Percentiles rank a stretch among this genome's conserved stretches.
Conservation (phyloP, 2,329 filamentous ascomycete genomes). For the Elsinoe fawcettii region DNA sequence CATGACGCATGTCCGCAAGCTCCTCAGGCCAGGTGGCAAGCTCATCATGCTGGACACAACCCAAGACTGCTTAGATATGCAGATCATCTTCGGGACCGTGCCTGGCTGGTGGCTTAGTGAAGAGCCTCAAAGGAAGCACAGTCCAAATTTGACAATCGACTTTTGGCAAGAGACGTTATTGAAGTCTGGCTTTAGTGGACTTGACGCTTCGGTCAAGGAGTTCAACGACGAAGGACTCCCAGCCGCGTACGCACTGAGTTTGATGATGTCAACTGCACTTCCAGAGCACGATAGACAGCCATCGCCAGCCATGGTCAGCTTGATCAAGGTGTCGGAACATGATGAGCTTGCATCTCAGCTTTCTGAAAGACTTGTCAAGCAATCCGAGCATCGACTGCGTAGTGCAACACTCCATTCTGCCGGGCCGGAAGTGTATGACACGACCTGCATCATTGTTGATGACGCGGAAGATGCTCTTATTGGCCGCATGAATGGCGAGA, state of each 20-base stretch:
- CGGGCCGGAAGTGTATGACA: no score
- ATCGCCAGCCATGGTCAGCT: neutral
- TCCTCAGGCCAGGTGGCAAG: slow-evolving; percentile 9
- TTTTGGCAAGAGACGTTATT: neutral
- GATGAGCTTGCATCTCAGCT: no score
- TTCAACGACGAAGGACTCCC: neutral
- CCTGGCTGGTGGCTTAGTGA: slow-evolving; percentile 6
- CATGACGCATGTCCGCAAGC: neutral
- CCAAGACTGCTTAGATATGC: neutral
- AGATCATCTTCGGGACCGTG: neutral
- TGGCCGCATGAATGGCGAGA: no score
- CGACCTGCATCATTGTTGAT: no score
- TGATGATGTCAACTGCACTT: neutral
- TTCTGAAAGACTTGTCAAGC: no score
- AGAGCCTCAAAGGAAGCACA: neutral
- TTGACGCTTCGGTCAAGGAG: neutral
- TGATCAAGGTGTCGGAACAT: no score
- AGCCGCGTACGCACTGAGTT: neutral
- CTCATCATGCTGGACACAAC: neutral
- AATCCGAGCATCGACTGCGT: no score
- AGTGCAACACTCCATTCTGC: no score
- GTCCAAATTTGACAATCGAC: neutral
- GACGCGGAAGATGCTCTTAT: no score
- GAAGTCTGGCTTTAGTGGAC: slow-evolving; percentile 3
- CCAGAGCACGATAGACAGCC: neutral